Conservation (phyloP, 768 basidiomycete genomes). For the Pholiota microspora region DNA sequence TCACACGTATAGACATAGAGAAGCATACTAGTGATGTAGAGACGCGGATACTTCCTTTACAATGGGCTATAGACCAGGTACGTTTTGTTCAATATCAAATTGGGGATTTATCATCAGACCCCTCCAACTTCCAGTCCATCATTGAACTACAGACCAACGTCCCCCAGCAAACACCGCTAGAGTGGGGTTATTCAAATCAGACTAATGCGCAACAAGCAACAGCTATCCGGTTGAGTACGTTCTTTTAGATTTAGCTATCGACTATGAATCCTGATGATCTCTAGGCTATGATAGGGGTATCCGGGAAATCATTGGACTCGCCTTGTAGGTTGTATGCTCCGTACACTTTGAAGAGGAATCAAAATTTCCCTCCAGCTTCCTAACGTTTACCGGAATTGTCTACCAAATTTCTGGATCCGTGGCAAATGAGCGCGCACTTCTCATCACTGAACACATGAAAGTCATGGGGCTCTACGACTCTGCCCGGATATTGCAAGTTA, state of each 20-base stretch:
- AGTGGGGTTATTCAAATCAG: slow-evolving; percentile 31
- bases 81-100: slow-evolving; percentile 16
- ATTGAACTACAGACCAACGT: slow-evolving; percentile 60
- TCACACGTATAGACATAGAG: slow-evolving; percentile 60
- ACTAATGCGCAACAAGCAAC: slow-evolving; percentile 9
- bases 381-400: slow-evolving; percentile 15
- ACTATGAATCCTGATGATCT: neutral
- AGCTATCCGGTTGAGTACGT: neutral
- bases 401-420: slow-evolving; percentile 19
- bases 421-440: slow-evolving; percentile 52
- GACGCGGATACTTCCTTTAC: slow-evolving; percentile 62
- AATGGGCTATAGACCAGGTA: slow-evolving; percentile 76
- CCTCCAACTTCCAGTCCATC: slow-evolving; percentile 51
- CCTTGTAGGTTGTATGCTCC: slow-evolving; percentile 15
- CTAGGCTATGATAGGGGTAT: slow-evolving; percentile 15
- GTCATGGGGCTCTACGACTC: slow-evolving; percentile 78
- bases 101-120: neutral
- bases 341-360: neutral
- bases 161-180: slow-evolving; percentile 42
- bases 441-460: slow-evolving; percentile 69
- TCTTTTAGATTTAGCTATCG: neutral
- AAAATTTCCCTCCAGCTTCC: slow-evolving; percentile 5
- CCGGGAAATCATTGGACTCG: slow-evolving; percentile 4
- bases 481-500: slow-evolving; percentile 39
- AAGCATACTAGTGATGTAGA: slow-evolving; percentile 69